phyloP scores from a whole-genome alignment of 164 flowering plant genomes.

The Cinnamomum micranthum region DNA sequence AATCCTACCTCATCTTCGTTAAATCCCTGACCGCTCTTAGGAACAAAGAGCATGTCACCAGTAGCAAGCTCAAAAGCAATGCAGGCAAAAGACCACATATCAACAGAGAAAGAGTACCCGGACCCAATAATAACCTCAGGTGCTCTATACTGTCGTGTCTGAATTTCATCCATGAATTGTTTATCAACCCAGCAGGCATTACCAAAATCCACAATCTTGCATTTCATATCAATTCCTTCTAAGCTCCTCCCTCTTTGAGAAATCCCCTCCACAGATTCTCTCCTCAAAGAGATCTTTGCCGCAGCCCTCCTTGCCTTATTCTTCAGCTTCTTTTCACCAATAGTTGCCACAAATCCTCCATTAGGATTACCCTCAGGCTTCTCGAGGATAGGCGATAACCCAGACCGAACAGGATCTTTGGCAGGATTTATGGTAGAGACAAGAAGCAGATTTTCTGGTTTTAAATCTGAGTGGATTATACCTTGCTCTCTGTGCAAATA shows the following conservation, averaged over 20 bases:
- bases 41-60: slow-evolving; percentile 92
- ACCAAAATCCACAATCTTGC: slow-evolving; percentile 96
- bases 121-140: slow-evolving; percentile 84
- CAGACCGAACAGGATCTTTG: slow-evolving; percentile 77
- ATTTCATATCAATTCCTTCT: slow-evolving; percentile 77
- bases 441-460: slow-evolving; percentile 93
- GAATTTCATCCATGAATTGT: slow-evolving; percentile 72
- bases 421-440: slow-evolving; percentile 71
- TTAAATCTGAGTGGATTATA: slow-evolving; percentile 82
- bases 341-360: slow-evolving; percentile 46
- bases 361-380: slow-evolving; percentile 73
- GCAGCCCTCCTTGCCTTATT: slow-evolving; percentile 76
- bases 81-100: slow-evolving; percentile 99
- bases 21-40: slow-evolving; percentile 70
- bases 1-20: slow-evolving; percentile 84
- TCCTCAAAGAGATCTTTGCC: slow-evolving; percentile 65
- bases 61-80: slow-evolving; percentile 91
- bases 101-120: slow-evolving; percentile 74
- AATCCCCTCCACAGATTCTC: slow-evolving; percentile 55
- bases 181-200: slow-evolving; percentile 91
- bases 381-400: slow-evolving; percentile 63
- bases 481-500: slow-evolving; percentile 80
- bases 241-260: slow-evolving; percentile 43
- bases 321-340: slow-evolving; percentile 71
- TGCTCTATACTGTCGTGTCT: slow-evolving; percentile 93